phyloP scores from a whole-genome alignment of 805 yeast genomes.

The Lachancea kluyveri region DNA sequence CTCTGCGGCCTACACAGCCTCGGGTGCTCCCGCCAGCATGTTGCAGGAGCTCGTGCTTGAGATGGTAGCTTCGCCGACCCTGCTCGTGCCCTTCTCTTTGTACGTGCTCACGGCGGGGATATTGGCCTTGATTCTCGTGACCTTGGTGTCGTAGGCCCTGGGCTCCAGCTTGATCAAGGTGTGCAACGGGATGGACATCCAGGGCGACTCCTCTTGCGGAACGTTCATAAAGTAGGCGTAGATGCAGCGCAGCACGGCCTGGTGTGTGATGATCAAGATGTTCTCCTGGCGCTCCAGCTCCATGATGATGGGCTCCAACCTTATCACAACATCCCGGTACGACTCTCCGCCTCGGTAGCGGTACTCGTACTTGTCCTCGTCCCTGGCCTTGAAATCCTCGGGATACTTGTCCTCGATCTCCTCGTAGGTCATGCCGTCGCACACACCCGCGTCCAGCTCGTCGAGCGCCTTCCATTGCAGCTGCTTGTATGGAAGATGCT shows the following conservation, averaged over 20 bases:
- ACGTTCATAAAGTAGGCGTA: slow-evolving; percentile 98
- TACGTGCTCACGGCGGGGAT: slow-evolving; percentile 98
- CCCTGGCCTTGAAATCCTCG: slow-evolving; percentile 92
- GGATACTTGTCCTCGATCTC: slow-evolving; percentile 83
- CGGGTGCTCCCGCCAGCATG: too few relatives aligned
- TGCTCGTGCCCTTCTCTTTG: slow-evolving; percentile 83
- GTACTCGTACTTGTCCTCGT: slow-evolving; percentile 91
- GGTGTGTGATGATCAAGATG: slow-evolving; percentile 92
- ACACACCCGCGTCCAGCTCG: slow-evolving; percentile 94
- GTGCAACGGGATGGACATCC: slow-evolving; percentile 98
- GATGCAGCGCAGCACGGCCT: slow-evolving; percentile 92
- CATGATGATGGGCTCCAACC: slow-evolving; percentile 97
- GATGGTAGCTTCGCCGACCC: slow-evolving; percentile 34
- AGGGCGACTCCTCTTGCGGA: slow-evolving; percentile 94
- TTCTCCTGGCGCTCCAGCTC: slow-evolving; percentile 96
- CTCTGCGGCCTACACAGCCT: too few relatives aligned
- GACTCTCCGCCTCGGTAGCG: slow-evolving; percentile 97
- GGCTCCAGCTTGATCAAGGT: slow-evolving; percentile 92
- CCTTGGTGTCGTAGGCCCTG: slow-evolving; percentile 85
- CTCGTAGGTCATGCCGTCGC: slow-evolving; percentile 95
- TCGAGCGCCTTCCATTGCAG: slow-evolving; percentile 95
- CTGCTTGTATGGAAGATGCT: slow-evolving; percentile 71
- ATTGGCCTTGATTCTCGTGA: slow-evolving; percentile 86
- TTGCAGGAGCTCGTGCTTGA: slow-evolving; percentile 15
- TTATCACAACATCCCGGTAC: slow-evolving; percentile 87